Base-by-base conservation (phyloP, 2,329 filamentous ascomycete species). In the Monosporascus sp. region DNA sequence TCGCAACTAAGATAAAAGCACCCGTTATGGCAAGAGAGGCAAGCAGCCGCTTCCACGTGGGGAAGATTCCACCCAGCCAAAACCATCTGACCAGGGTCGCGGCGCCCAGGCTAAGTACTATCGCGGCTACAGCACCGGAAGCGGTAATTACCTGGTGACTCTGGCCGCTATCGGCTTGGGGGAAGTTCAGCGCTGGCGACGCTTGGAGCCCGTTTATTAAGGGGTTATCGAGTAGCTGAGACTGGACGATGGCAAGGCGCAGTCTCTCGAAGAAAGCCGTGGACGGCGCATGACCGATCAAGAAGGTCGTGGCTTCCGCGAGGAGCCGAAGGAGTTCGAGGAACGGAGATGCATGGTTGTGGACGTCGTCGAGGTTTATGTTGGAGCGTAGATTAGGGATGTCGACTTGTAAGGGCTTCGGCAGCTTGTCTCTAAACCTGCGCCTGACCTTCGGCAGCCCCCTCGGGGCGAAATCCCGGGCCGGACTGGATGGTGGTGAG, bases 211-310 rank as follows among this genome's bases (percentile, higher is more conserved):
- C 63, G 37, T 65, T 50, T n/a, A 62, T 56, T 48, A 67, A 59
- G n/a, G 66, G 63, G 48, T 67, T 64, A 31, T 68, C 65, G 37
- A 67, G 50, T 25, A 69, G 63, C 41, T 68, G 65, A 35, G 67
- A 69, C 48, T 68, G 65, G 24, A 67, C 60, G 48, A 68, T 67
- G 45, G 64, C 62, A 44, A 67, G 65, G 11, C 66, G 65, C n/a
- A 69, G 59, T 25, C 66, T 62, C 57, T 69, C 67, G 51, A 69
- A 60, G 53, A 68, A 68, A 17, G 62, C 64, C 52, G 64, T 63
- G 41, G 65, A 65, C 27, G 63, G 60, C 25, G 62, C 59, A 55
- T 64, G 64, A 48, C 68, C 65, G 53, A 68, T 67, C 5, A 65
- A 67, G n/a, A 64, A 66, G 39, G 64, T 67, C 15, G 68, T 63